Evolutionary conservation across 2,329 filamentous ascomycete species (phyloP).

Genomic region (Diplodia seriata): DNA sequence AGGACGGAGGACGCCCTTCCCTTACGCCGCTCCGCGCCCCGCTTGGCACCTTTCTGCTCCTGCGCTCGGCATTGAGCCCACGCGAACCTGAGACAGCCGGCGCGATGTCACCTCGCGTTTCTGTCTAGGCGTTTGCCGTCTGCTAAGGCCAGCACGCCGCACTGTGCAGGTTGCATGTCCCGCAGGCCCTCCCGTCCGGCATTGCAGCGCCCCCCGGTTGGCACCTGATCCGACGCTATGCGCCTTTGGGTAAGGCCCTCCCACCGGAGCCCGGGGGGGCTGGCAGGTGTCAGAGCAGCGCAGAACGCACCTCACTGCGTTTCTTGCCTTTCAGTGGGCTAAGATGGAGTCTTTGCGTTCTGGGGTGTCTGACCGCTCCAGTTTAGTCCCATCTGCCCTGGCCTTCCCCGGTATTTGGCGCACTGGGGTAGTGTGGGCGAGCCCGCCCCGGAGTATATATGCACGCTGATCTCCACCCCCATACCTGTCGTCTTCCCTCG

Average conservation of each 20-base stretch:
- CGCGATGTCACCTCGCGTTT: constrained; percentile 9
- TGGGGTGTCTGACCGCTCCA: constrained; percentile 21
- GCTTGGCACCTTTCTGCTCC: background rate
- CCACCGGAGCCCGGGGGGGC: constrained; percentile 2
- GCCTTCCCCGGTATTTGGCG: constrained; percentile 7
- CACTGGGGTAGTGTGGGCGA: background rate
- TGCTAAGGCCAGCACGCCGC: background rate
- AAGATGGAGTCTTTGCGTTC: background rate
- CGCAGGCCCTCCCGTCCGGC: constrained; percentile 6
- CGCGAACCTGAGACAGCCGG: background rate
- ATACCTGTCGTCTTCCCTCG: background rate
- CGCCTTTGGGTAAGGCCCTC: constrained; percentile 12
- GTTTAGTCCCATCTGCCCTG: constrained; percentile 6
- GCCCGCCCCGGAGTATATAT: constrained; percentile 8
- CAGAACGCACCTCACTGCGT: background rate
- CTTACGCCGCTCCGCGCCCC: background rate
- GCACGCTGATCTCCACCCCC: constrained; percentile 24
- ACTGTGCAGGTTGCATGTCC: background rate
- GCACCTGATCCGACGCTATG: background rate
- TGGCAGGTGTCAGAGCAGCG: constrained; percentile 1
- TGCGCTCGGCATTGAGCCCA: background rate
- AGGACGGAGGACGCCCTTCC: background rate
- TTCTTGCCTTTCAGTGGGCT: constrained; percentile 1
- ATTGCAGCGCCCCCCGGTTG: background rate
- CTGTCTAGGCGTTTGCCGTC: background rate